Conservation (phyloP, 2,329 filamentous ascomycete species). For the Pseudogymnoascus sp. region DNA sequence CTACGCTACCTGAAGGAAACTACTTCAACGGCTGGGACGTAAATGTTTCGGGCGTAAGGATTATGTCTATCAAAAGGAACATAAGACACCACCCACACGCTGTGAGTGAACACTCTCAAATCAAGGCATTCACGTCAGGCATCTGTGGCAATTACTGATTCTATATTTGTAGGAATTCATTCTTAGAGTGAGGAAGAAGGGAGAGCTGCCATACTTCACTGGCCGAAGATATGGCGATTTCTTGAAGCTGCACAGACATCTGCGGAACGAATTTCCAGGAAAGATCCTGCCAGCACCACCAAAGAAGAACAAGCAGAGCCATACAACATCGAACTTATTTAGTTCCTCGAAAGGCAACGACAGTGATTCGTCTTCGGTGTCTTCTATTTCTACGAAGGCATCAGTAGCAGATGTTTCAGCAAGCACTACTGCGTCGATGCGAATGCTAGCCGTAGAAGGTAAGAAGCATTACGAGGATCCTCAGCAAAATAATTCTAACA, state of each 20-base stretch:
- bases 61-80: conserved; percentile 72
- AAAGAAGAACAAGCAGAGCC: conserved; percentile 81
- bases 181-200: conserved; percentile 71
- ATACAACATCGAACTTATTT: conserved; percentile 52
- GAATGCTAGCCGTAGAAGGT: conserved; percentile 37
- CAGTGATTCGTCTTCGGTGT: conserved; percentile 71
- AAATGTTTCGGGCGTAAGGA: conserved; percentile 83
- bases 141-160: neutral
- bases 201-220: conserved; percentile 68
- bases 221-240: conserved; percentile 88
- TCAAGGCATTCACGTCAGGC: neutral
- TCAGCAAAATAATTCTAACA: conserved; percentile 8
- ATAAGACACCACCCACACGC: conserved; percentile 88
- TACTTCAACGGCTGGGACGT: conserved; percentile 95
- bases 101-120: conserved; percentile 39
- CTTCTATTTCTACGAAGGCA: conserved; percentile 32
- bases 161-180: conserved; percentile 65
- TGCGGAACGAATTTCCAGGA: conserved; percentile 80
- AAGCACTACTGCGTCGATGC: conserved; percentile 14
- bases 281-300: conserved; percentile 81
- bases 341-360: conserved; percentile 48
- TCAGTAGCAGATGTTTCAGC: conserved; percentile 9
- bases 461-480: conserved; percentile 9
- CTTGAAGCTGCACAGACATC: conserved; percentile 62
- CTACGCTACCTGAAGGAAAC: conserved; percentile 83